Evolutionary conservation across 208 protist genomes (phyloP), one percentile per base, ranked within the genome.

Genomic region (Acanthamoeba lenticulata): DNA sequence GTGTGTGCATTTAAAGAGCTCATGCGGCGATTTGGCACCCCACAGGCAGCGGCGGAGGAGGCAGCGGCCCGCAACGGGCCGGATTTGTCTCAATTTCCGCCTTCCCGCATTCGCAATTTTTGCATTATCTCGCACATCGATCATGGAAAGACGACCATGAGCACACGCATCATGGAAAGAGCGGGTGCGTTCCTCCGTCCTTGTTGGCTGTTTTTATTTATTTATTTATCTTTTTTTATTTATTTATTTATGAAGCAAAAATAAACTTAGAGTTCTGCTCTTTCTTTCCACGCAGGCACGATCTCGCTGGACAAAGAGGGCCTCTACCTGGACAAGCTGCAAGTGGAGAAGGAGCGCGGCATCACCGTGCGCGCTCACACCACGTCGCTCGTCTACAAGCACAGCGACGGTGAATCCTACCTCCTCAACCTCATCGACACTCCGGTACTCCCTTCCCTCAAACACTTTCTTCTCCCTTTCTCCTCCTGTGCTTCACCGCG

Each of bases 341-440:
- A 94, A 45, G 98, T 99, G 1, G 99, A 99, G 94, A 96, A 97
- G 93, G 98, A 99, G 74, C 97, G 99, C 49, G 99, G 96, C 49
- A 99, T 99, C 81, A 99, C 99, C 0, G 98, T 99, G 27, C 99
- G 99, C 94, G 98, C 98, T 36, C 98, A 99, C 90, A 98, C 98
- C 21, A 98, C 98, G 94, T 98, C 98, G 21, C 97, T 99, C 81
- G 97, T 99, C 90, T 94, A 95, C 44, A 77, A 93, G 57, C 57
- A 95, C 69, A 49, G 44, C 0, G 85, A 98, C 15, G 96, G 94
- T 15, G 47, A 97, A 52, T 21, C 13, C 1, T 99, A 98, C 93
- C 90, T 99, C 11, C 93, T 99, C n/a, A 99, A 99, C 94, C 97
- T 99, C 21, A 99, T 99, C 94, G 99, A 99, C 96, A 99, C 96